Evolutionary conservation across 1,284 basidiomycete genomes (phyloP), one percentile per base, ranked within the genome.

Genomic region (Ustilago tritici): DNA sequence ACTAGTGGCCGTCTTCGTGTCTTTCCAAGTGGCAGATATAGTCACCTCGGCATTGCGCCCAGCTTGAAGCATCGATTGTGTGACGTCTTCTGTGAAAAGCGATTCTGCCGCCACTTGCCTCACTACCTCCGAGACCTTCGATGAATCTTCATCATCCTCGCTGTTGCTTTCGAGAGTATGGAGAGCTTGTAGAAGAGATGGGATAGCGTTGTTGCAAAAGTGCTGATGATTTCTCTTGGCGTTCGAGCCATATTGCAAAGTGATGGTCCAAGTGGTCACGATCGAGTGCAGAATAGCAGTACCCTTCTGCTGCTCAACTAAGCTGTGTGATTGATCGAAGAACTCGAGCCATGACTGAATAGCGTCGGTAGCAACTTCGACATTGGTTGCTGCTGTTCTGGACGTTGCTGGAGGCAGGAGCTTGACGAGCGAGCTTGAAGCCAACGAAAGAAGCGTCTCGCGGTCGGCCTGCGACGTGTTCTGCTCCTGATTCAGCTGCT

Each of bases 171-270:
- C 14, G 17, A 72, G 55, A 15, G 63, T 49, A 11, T 53, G 43
- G 1, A 76, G 58, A 17, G 75, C 61, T 5, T 52, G 41, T 14
- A 71, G 9, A 17, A 65, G 76, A 11, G 78, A 55, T 1, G 62
- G 54, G 1, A 82, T 40, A 10, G 67, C 61, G 28, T 43, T 61
- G 31, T 11, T 55, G 41, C 72, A 54, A 58, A 82, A 80, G 46
- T 72, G 69, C 36, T 78, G 78, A 49, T 71, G 64, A 19, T 78
- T 80, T 38, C 80, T 76, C 54, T 79, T 81, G 41, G 72, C 75
- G 19, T 82, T 82, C 1, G 65, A 55, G 17, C 81, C 81, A 19
- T 79, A 78, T 54, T 74, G 75, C 3, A 82, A 50, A 0, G 78
- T 65, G 1, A 66, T 70, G 0, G 43, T 52, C 79, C 79, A 82